Evolutionary conservation across 495 filamentous ascomycete species (phyloP).

Genomic region (Aspergillus kassunensis): DNA sequence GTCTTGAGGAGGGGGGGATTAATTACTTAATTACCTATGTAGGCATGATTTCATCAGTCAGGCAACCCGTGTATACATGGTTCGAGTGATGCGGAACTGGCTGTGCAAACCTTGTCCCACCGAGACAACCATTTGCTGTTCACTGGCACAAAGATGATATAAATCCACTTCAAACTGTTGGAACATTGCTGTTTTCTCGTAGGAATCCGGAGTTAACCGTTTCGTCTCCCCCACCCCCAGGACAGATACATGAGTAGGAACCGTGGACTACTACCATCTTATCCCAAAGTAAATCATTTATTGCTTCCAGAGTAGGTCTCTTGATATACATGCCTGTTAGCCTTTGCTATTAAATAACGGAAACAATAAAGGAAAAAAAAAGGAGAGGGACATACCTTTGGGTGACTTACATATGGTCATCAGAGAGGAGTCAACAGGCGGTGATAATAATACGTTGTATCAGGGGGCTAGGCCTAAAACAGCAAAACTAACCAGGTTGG

Average conservation of each 20-base stretch:
- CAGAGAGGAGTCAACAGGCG: too few species aligned
- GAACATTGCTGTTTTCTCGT: not conserved
- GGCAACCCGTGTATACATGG: not conserved
- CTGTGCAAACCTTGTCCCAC: slow-evolving; percentile 1
- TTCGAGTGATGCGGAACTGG: not conserved
- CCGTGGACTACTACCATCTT: not conserved
- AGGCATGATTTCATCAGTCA: not conserved
- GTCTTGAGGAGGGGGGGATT: not conserved
- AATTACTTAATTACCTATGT: not conserved
- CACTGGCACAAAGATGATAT: not conserved
- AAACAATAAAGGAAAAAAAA: slow-evolving; percentile 5
- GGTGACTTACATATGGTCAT: too few species aligned
- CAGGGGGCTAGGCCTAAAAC: too few species aligned
- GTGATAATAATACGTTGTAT: too few species aligned
- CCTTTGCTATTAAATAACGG: not conserved
- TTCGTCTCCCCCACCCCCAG: not conserved
- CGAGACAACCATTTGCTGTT: not conserved
- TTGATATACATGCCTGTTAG: not conserved
- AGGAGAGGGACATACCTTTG: too few species aligned
- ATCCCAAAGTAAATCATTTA: not conserved
- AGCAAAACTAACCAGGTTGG: too few species aligned
- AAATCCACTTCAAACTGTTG: not conserved
- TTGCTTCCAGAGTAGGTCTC: too few species aligned
- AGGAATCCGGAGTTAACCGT: not conserved
- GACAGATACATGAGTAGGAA: not conserved